These are phyloP conservation scores for Orbilia blumenaviensis DNA, from an alignment of 2,329 filamentous ascomycete species.

Conservation along the genomic window DNA sequence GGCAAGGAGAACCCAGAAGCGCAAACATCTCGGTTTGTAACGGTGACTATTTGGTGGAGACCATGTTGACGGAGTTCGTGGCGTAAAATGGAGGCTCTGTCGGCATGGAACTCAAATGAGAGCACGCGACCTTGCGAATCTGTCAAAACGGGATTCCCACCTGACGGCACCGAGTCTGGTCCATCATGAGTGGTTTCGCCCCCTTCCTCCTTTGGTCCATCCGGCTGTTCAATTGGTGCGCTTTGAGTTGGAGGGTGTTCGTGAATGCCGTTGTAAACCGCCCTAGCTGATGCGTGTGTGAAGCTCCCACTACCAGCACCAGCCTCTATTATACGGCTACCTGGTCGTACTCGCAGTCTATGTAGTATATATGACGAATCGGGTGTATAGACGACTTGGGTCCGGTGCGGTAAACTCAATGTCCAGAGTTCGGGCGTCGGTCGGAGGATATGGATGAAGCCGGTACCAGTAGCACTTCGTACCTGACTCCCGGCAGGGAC, in stretches of 20 bases:
- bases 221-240: neutral
- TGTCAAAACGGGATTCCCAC: slow-evolving; percentile 52
- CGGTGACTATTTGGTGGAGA: slow-evolving; percentile 72
- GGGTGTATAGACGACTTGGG: slow-evolving; percentile 85
- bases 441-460: slow-evolving; percentile 80
- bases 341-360: slow-evolving; percentile 76
- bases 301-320: slow-evolving; percentile 85
- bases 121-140: slow-evolving; percentile 73
- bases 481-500: slow-evolving; percentile 66
- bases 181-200: neutral
- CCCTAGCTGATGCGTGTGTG: slow-evolving; percentile 78
- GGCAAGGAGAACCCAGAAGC: slow-evolving; percentile 70
- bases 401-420: slow-evolving; percentile 78
- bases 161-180: neutral
- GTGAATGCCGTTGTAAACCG: slow-evolving; percentile 75
- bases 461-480: slow-evolving; percentile 60
- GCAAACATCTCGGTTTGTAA: slow-evolving; percentile 83
- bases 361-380: slow-evolving; percentile 87
- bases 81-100: slow-evolving; percentile 74
- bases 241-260: neutral
- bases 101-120: slow-evolving; percentile 83
- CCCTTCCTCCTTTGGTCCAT: neutral
- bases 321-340: slow-evolving; percentile 78
- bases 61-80: slow-evolving; percentile 75
- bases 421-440: slow-evolving; percentile 87